phyloP scores from a whole-genome alignment of 78 protist species.

The Planoprotostelium fungivorum region DNA sequence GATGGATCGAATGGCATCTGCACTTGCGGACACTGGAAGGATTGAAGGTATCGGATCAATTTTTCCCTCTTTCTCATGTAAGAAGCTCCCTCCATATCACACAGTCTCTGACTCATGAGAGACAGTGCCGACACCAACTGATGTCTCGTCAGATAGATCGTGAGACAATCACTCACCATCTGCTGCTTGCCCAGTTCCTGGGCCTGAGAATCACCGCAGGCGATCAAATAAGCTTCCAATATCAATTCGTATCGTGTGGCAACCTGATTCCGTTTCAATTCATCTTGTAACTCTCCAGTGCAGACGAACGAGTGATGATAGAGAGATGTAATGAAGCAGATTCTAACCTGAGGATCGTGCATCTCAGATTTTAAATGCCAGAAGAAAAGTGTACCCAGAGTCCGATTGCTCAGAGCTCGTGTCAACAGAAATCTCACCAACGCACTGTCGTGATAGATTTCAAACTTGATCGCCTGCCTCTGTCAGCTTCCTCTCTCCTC shows the following conservation, averaged over 20 bases:
- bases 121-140: neutral
- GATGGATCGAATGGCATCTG: constrained; percentile 37
- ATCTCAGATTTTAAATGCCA: constrained; percentile 76
- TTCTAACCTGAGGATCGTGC: constrained; percentile 51
- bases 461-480: constrained; percentile 72
- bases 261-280: constrained; percentile 11
- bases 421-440: constrained; percentile 59
- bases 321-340: constrained; percentile 29
- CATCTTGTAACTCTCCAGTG: constrained; percentile 6
- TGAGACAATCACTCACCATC: neutral
- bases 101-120: neutral
- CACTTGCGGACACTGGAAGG: neutral
- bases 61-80: neutral
- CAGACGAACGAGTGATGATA: constrained; percentile 17
- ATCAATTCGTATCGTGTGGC: constrained; percentile 24
- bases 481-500: neutral
- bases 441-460: constrained; percentile 69
- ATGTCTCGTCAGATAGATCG: neutral
- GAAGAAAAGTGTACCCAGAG: constrained; percentile 31
- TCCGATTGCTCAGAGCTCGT: constrained; percentile 44
- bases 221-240: constrained; percentile 14
- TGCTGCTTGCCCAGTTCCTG: neutral
- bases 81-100: neutral
- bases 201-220: neutral
- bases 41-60: constrained; percentile 1